Evolutionary conservation across 2,329 filamentous ascomycete genomes (phyloP).

Genomic region (Claviceps pusilla): DNA sequence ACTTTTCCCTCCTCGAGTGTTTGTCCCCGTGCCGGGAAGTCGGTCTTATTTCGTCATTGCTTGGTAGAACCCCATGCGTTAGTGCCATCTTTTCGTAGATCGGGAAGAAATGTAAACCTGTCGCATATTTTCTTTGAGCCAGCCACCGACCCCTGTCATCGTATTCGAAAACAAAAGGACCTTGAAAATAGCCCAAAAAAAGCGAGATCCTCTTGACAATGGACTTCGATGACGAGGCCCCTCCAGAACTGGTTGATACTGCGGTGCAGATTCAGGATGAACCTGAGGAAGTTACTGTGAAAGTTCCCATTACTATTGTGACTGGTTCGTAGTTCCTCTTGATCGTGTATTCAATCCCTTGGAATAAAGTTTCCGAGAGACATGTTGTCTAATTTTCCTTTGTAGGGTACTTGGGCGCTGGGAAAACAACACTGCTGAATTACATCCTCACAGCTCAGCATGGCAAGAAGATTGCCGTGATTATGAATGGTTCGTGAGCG

Average conservation of each 20-base stretch:
- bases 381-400: background rate
- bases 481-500: conserved; percentile 57
- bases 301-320: conserved; percentile 74
- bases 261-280: conserved; percentile 23
- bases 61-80: background rate
- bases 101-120: background rate
- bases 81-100: background rate
- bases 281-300: conserved; percentile 33
- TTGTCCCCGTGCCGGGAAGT: background rate
- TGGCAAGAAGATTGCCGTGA: conserved; percentile 95
- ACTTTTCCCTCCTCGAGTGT: background rate
- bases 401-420: conserved; percentile 79
- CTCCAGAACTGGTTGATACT: conserved; percentile 47
- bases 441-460: conserved; percentile 91
- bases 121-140: background rate
- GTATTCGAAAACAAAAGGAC: background rate
- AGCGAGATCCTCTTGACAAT: conserved; percentile 20
- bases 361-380: background rate
- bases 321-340: conserved; percentile 38
- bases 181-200: too few species aligned
- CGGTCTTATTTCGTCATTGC: background rate
- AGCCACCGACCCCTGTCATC: background rate
- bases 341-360: background rate
- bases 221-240: conserved; percentile 51
- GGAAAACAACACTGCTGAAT: conserved; percentile 89